Evolutionary conservation across 2,329 filamentous ascomycete species (phyloP).

Genomic region (Magnaporthiopsis rhizophila): DNA sequence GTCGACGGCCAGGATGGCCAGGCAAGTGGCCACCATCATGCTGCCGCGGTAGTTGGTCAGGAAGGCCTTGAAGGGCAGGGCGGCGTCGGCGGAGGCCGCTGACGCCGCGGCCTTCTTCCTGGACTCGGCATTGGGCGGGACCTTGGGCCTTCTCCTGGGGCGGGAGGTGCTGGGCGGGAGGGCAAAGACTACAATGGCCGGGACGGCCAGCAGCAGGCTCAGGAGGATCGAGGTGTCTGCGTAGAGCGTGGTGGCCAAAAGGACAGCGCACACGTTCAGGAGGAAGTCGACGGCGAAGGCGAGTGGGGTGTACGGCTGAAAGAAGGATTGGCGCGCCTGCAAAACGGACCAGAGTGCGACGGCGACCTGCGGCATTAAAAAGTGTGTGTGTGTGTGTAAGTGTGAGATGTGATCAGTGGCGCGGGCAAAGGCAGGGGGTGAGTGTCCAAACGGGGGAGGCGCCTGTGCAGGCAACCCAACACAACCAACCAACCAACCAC

Average conservation of each 20-base stretch:
- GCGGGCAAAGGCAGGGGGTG: background rate
- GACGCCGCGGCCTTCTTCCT: constrained; percentile 24
- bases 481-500: background rate
- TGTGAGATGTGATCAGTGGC: constrained; percentile 4
- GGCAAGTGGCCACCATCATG: constrained; percentile 85
- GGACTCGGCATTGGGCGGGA: constrained; percentile 29
- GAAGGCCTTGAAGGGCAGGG: constrained; percentile 79
- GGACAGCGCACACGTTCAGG: constrained; percentile 72
- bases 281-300: constrained; percentile 74
- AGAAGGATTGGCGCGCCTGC: constrained; percentile 77
- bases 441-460: background rate
- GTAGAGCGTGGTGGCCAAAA: constrained; percentile 84
- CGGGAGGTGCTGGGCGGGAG: constrained; percentile 36
- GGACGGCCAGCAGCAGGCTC: constrained; percentile 63
- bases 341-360: constrained; percentile 83
- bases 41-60: constrained; percentile 83
- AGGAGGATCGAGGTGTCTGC: constrained; percentile 66
- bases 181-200: constrained; percentile 55
- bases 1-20: constrained; percentile 94
- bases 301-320: constrained; percentile 62
- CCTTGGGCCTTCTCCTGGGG: constrained; percentile 40
- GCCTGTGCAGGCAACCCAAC: background rate
- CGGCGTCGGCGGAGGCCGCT: constrained; percentile 25
- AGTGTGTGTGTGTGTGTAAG: background rate
- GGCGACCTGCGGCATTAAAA: constrained; percentile 51